phyloP scores from a whole-genome alignment of 2,329 filamentous ascomycete genomes.

The Cercospora sp. region DNA sequence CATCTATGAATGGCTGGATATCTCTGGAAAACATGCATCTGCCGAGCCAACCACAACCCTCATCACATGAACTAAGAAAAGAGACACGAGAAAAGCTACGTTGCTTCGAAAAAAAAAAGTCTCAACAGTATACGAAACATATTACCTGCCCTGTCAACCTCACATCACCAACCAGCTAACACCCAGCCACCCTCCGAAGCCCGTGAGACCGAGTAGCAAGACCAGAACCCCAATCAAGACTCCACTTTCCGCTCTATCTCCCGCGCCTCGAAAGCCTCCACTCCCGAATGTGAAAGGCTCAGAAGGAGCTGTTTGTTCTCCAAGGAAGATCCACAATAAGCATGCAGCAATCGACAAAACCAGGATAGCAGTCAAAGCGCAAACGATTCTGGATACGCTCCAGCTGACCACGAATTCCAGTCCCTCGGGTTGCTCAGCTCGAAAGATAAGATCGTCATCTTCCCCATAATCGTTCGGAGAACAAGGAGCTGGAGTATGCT shows the following conservation, averaged over 20 bases:
- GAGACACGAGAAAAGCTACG: neutral
- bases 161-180: slow-evolving; percentile 42
- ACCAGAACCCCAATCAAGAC: slow-evolving; percentile 39
- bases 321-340: slow-evolving; percentile 42
- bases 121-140: neutral
- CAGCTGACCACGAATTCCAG: slow-evolving; percentile 42
- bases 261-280: slow-evolving; percentile 35
- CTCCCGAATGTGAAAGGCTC: slow-evolving; percentile 15
- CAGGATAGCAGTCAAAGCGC: slow-evolving; percentile 34
- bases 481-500: neutral
- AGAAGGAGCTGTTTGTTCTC: slow-evolving; percentile 27
- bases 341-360: slow-evolving; percentile 34
- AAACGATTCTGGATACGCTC: slow-evolving; percentile 35
- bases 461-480: neutral
- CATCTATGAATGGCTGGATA: too few species aligned
- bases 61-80: neutral
- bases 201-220: slow-evolving; percentile 38
- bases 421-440: slow-evolving; percentile 35
- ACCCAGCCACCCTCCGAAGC: slow-evolving; percentile 40
- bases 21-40: too few species aligned
- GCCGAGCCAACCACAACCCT: neutral
- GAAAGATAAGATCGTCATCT: slow-evolving; percentile 11
- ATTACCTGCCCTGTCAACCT: neutral
- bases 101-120: neutral
- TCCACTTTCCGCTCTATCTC: slow-evolving; percentile 39